Evolutionary conservation across 2,329 filamentous ascomycete species (phyloP), one percentile per base, ranked within the genome.

Genomic region (Neonectria hederae): DNA sequence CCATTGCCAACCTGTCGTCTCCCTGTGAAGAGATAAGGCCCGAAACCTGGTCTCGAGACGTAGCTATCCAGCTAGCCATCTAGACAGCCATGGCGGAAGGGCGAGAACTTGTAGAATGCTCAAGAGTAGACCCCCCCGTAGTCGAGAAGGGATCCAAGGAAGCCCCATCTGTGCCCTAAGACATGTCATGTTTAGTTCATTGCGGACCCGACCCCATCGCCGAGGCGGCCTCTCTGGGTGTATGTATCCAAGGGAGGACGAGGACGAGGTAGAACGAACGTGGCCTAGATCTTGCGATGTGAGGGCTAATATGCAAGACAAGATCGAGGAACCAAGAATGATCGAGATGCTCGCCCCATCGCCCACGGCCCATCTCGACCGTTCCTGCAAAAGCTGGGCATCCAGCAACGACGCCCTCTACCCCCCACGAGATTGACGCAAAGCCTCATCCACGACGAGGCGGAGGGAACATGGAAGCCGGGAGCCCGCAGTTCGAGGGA

Each of bases 301-400:
- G 68, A 64, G 53, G 52, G 38, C 64, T 72, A 54, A 63, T 61
- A 14, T 51, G 48, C 13, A 63, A 72, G 64, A 65, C 66, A 71
- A 69, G 66, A 69, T 67, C 66, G 46, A 63, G 51, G 51, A 62
- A 54, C 58, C 17, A 32, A 54, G 60, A 61, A 54, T 28, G 65
- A 69, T 66, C 59, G 62, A 71, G 68, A 71, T 69, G 51, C 40
- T 43, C 14, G 48, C 26, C 43, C 28, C 59, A 54, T 57, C 52
- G 51, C 17, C 49, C 61, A 54, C 57, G 53, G 49, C 49, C 48
- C 52, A 53, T 54, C 45, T 53, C 21, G 35, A 53, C 45, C 52
- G 46, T 61, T 61, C 32, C 56, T 54, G 38, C 51, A 30, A 52
- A 40, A 43, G 35, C 32, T 22, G 24, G 24, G 24, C 11, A 35